Conservation (phyloP, 768 basidiomycete species). For the Tulasnella sp. region DNA sequence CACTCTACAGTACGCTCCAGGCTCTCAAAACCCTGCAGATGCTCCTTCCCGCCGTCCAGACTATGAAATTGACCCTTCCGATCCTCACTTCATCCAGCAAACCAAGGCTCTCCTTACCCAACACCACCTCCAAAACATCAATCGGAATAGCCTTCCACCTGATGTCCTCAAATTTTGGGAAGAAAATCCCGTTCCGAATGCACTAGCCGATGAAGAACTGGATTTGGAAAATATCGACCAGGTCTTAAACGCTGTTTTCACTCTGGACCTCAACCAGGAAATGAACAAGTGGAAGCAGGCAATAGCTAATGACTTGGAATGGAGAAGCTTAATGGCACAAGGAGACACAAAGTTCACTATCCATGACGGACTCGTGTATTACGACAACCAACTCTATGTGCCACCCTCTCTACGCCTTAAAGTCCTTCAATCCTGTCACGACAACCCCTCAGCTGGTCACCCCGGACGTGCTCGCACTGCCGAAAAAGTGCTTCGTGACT, state of each 20-base stretch:
- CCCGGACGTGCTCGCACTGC: conserved; percentile 18
- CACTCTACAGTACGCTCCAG: conserved; percentile 13
- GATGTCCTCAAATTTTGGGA: no score
- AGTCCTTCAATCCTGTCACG: conserved; percentile 15
- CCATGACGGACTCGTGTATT: background rate
- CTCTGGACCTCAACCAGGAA: no score
- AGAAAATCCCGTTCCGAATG: no score
- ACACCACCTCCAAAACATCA: no score
- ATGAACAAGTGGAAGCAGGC: no score
- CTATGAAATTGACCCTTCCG: background rate
- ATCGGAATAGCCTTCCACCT: no score
- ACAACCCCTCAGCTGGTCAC: conserved; percentile 18
- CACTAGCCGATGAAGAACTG: no score
- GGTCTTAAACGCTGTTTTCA: no score
- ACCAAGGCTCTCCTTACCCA: no score
- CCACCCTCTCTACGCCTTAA: conserved; percentile 1
- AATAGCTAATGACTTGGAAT: background rate
- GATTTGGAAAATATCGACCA: no score
- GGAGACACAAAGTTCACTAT: background rate
- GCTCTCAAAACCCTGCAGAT: conserved; percentile 8
- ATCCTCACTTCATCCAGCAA: no score
- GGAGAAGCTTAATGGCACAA: background rate
- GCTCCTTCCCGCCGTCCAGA: conserved; percentile 12
- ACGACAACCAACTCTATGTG: background rate
- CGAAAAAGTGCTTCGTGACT: conserved; percentile 17